Base-by-base conservation (phyloP, 371 early-diverging fungal species). In the Actinomucor elegans region DNA sequence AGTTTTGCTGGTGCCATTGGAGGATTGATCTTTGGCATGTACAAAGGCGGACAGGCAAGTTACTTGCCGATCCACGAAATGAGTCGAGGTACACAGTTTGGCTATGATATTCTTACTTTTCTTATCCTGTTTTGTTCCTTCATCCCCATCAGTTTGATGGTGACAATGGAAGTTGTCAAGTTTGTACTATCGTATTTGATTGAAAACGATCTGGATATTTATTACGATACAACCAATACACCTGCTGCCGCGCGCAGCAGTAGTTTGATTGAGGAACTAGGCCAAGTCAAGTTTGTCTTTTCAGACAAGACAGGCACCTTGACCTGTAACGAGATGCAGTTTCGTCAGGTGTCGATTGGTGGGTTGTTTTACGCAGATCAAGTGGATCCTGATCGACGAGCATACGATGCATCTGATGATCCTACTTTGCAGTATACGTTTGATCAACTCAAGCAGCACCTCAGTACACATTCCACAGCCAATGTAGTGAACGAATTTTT, bases 241-340 rank as follows among this genome's bases (percentile, higher is more conserved):
- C 79, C 86, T 5, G 91, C 90, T 1, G 75, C 74, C 50, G 88
- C 88, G 1, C 79, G 90, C 26, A 92, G 91, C 27, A 85, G 87
- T 12, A 86, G 85, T 26, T 68, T 93, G 24, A 84, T 88, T 53
- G 96, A 96, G 67, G 95, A 96, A 55, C 73, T 94, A 11, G 97
- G 95, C 7, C 88, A 89, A 66, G 90, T 98, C 54, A 91, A 93
- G 44, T 95, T 93, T 68, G 85, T 99, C 37, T 91, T 99, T 49
- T 90, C 94, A 33, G 99, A 99, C 73, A 99, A 99, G 77, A 99
- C 88, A 0, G 88, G 88, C 1, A 88, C 88, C 2, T 57, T 88
- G 42, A 88, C 88, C 0, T 77, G 85, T 43, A 88, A 88, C 51
- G 80, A 83, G 31, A 88, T 88, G 88, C 78, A 80, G 48, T 77